A percentile compares a stretch with the other conserved stretches of the same genome.
These are phyloP conservation scores for Daucus carota DNA, from an alignment of 129 eudicot species.

Conservation along the genomic window DH1_v3.0 NC_030386.2:3693001-3693500, in stretches of 20 bases:
- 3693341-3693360: not conserved
- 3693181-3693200: constrained; percentile 53
- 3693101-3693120: constrained; percentile 15
- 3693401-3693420: not conserved
- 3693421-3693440: not conserved
- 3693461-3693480: not conserved
- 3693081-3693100: constrained; percentile 14
- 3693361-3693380: not conserved
- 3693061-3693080: not conserved
- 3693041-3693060: not conserved
- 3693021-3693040: not conserved
- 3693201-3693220: constrained; percentile 71
- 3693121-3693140: constrained; percentile 75
- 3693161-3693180: constrained; percentile 52
- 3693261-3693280: constrained; percentile 53
- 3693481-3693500: not conserved
- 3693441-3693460: not conserved
- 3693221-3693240: constrained; percentile 73
- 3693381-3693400: not conserved
- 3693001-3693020: not conserved
- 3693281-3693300: constrained; percentile 53
- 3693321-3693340: constrained; percentile 1
- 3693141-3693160: constrained; percentile 53
- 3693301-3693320: constrained; percentile 67
- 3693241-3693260: constrained; percentile 68